These are phyloP conservation scores for Zygosaccharomyces bailii DNA, from an alignment of 805 yeast species.

Conservation along the genomic window DNA sequence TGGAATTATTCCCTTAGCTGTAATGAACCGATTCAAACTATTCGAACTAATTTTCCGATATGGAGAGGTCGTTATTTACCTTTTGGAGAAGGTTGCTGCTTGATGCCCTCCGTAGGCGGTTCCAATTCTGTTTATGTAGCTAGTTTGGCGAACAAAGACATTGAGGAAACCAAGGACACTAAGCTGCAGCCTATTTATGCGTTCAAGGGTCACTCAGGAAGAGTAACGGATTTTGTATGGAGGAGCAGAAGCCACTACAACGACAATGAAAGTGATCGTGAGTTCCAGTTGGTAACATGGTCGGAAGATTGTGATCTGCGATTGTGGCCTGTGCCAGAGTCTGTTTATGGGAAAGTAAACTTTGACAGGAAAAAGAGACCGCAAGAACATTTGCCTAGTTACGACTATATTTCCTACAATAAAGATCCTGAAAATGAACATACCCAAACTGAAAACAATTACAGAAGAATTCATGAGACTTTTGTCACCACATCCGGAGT, in stretches of 20 bases:
- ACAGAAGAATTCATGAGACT: constrained; percentile 39
- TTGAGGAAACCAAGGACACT: constrained; percentile 29
- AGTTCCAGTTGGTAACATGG: constrained; percentile 92
- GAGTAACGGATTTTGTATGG: constrained; percentile 88
- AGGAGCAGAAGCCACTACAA: constrained; percentile 54
- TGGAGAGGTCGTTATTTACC: constrained; percentile 87
- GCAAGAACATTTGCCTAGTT: constrained; percentile 40
- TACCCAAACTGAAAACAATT: constrained; percentile 14
- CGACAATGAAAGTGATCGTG: constrained; percentile 58
- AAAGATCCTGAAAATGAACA: constrained; percentile 45
- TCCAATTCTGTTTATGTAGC: constrained; percentile 44
- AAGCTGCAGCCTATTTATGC: constrained; percentile 51
- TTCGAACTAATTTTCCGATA: constrained; percentile 77
- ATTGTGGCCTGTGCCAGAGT: constrained; percentile 67
- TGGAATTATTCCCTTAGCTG: constrained; percentile 61
- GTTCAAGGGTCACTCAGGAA: constrained; percentile 79
- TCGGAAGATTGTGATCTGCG: constrained; percentile 81
- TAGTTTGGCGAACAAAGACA: constrained; percentile 21
- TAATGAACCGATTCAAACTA: constrained; percentile 50
- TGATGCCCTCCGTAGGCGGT: constrained; percentile 91
- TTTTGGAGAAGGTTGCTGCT: constrained; percentile 81
- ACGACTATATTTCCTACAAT: constrained; percentile 47
- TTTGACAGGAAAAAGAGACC: constrained; percentile 41
- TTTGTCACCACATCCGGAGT: constrained; percentile 41
- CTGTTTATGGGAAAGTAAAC: constrained; percentile 45